A percentile compares a stretch with the other conserved stretches of the same genome.
Conservation (phyloP, 495 filamentous ascomycete genomes). For the Aspergillus cavernicola region DNA sequence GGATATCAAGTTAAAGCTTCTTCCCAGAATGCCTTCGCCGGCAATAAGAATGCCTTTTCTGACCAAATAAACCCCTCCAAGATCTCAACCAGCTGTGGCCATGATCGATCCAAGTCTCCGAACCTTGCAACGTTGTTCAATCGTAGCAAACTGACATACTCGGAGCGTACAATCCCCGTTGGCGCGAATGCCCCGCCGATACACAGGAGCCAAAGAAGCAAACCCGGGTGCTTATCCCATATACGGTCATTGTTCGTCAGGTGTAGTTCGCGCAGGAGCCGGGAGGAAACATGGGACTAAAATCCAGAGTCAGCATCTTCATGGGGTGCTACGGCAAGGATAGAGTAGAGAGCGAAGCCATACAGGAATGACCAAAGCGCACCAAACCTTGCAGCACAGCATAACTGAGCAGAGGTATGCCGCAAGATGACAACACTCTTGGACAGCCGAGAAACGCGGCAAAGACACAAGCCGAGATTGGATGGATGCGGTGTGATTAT, state of each 20-base stretch:
- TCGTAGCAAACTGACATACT: slow-evolving; percentile 27
- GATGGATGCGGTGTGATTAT: slow-evolving; percentile 39
- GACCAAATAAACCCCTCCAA: slow-evolving; percentile 39
- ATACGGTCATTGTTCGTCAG: slow-evolving; percentile 12
- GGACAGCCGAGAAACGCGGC: slow-evolving; percentile 16
- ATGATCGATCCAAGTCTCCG: slow-evolving; percentile 12
- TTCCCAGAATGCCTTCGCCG: too few species aligned
- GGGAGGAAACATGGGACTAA: slow-evolving; percentile 32
- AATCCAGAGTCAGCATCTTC: not conserved
- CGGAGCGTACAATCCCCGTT: slow-evolving; percentile 23
- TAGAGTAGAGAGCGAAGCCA: not conserved
- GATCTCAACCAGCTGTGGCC: slow-evolving; percentile 24
- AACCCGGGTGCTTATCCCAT: slow-evolving; percentile 26
- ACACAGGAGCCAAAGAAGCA: slow-evolving; percentile 34
- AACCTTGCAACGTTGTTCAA: not conserved
- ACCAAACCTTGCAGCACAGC: slow-evolving; percentile 38
- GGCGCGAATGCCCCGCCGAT: slow-evolving; percentile 40
- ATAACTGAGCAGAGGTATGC: slow-evolving; percentile 35
- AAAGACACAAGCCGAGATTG: slow-evolving; percentile 31
- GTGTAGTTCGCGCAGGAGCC: slow-evolving; percentile 27
- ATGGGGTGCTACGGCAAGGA: not conserved
- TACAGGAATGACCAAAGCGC: slow-evolving; percentile 32
- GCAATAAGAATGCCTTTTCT: slow-evolving; percentile 30
- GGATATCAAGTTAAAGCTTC: too few species aligned
- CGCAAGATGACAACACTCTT: slow-evolving; percentile 33